Percentiles rank a stretch among this genome's conserved stretches.
Conservation (phyloP, 192 early-diverging fungal genomes). For the Rhizophlyctis rosea region DNA sequence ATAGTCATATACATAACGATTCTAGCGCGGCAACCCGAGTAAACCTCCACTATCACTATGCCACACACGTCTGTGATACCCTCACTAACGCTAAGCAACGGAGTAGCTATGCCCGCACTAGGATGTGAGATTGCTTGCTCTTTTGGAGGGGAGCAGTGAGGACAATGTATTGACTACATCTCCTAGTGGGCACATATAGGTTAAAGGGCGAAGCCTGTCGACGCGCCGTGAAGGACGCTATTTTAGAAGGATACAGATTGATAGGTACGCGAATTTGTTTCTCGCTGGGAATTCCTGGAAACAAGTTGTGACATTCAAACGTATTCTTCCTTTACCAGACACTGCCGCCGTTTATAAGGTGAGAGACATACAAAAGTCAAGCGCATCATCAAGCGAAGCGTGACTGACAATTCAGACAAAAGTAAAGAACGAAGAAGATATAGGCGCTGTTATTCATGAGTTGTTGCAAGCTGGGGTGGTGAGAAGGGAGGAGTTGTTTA, state of each 20-base stretch:
- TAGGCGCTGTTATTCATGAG: constrained; percentile 21
- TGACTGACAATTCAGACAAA: too few relatives aligned
- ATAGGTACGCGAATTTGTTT: constrained; percentile 8
- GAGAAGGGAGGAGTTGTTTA: constrained; percentile 30
- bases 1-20: too few relatives aligned
- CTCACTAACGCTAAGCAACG: constrained; percentile 17
- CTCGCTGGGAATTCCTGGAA: not conserved
- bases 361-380: too few relatives aligned
- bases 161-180: constrained; percentile 24
- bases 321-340: too few relatives aligned
- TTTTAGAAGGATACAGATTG: constrained; percentile 19
- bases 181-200: constrained; percentile 31
- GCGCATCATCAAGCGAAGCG: too few relatives aligned
- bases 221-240: constrained; percentile 16
- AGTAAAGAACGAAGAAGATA: constrained; percentile 40
- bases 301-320: too few relatives aligned
- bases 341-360: constrained; percentile 33
- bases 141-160: not conserved
- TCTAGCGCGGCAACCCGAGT: too few relatives aligned
- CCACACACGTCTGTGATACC: not conserved
- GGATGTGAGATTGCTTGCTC: constrained; percentile 4
- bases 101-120: constrained; percentile 13
- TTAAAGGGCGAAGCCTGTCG: constrained; percentile 12
- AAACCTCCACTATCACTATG: too few relatives aligned
- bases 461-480: constrained; percentile 13